These are phyloP conservation scores for Endocladia muricata DNA, from an alignment of 31 red algal genomes.

Conservation along the genomic window DNA sequence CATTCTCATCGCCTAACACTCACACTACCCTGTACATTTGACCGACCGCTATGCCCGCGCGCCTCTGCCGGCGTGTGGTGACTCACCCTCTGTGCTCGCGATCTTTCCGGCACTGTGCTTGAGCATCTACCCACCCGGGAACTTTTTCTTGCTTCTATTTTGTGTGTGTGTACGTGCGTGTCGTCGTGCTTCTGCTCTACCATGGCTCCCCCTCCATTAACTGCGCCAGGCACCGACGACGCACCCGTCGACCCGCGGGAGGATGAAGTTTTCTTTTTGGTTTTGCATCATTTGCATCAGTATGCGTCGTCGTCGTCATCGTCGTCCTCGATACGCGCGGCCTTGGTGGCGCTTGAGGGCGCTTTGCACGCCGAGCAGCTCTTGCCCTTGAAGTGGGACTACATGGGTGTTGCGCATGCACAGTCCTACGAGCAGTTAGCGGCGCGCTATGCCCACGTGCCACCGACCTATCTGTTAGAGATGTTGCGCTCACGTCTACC, in stretches of 20 bases:
- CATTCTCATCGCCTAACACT: no score
- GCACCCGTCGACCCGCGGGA: conserved; percentile 1
- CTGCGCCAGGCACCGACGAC: background rate
- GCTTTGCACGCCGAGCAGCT: background rate
- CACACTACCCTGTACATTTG: no score
- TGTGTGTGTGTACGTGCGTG: no score
- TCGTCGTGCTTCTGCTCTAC: no score
- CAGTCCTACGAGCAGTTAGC: conserved; percentile 11
- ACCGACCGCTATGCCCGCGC: no score
- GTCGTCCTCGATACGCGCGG: background rate
- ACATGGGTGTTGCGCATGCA: background rate
- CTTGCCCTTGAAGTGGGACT: background rate
- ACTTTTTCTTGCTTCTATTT: no score
- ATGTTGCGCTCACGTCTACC: conserved; percentile 18
- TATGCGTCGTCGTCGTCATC: background rate
- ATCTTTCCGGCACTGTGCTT: no score
- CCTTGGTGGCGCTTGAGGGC: background rate
- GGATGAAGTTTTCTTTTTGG: conserved; percentile 17
- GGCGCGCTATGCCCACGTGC: conserved; percentile 3
- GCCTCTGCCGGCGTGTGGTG: no score
- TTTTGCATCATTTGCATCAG: conserved; percentile 14
- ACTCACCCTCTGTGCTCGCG: no score
- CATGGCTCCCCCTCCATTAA: background rate
- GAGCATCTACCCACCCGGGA: no score
- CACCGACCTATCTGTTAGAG: conserved; percentile 12